phyloP scores from a whole-genome alignment of 2,329 filamentous ascomycete species.

The Diaporthe capsici region DNA sequence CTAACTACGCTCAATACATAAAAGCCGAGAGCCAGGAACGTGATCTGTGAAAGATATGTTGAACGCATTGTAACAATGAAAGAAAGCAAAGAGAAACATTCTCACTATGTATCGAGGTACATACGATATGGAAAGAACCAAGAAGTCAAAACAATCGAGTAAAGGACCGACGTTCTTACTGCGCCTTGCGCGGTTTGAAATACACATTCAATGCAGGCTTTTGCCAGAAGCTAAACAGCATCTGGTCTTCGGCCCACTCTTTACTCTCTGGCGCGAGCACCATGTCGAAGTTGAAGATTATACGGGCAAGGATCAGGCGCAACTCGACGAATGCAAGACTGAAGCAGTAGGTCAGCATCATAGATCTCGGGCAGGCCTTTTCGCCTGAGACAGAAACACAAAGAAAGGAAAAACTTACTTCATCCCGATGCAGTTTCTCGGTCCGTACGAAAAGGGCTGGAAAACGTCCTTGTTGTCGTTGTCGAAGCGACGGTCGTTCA shows the following conservation, averaged over 20 bases:
- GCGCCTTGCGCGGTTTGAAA: constrained; percentile 45
- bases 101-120: too few species aligned
- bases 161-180: not conserved
- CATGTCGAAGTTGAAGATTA: constrained; percentile 63
- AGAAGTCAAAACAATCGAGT: not conserved
- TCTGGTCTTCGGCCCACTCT: constrained; percentile 52
- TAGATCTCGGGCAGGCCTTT: too few species aligned
- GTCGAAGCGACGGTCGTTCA: constrained; percentile 52
- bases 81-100: not conserved
- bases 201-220: constrained; percentile 51
- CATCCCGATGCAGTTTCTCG: constrained; percentile 62
- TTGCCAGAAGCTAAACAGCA: constrained; percentile 52
- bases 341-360: not conserved
- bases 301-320: constrained; percentile 59
- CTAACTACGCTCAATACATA: not conserved
- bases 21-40: not conserved
- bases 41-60: not conserved
- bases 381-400: not conserved
- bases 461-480: constrained; percentile 55
- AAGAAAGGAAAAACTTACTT: constrained; percentile 54
- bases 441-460: constrained; percentile 61
- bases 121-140: not conserved
- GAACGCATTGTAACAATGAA: not conserved
- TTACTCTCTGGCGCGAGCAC: constrained; percentile 49
- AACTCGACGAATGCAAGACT: constrained; percentile 65